Percentiles rank a stretch among this genome's conserved stretches.
These are phyloP conservation scores for Antitrichia curtipendula DNA, from an alignment of 225 moss, liverwort and hornwort species.

Conservation along the genomic window DNA sequence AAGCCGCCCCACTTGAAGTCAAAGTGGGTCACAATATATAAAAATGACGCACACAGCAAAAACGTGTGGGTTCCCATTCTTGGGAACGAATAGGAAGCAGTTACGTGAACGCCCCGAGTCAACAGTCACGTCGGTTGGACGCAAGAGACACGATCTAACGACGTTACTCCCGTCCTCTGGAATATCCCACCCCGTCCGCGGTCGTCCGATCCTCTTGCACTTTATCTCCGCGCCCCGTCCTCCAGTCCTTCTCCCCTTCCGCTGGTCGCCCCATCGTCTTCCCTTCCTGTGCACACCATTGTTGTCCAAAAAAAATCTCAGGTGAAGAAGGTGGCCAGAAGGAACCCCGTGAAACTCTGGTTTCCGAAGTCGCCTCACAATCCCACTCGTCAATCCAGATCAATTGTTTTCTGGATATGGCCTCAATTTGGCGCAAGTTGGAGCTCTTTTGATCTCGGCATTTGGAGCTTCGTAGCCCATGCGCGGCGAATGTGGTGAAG, in stretches of 20 bases:
- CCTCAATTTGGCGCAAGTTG: neutral
- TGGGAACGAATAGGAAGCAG: neutral
- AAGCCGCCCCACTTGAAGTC: neutral
- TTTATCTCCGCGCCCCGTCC: neutral
- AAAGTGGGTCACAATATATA: neutral
- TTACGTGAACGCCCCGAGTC: neutral
- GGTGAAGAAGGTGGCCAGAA: neutral
- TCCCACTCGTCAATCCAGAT: neutral
- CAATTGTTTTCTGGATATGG: neutral
- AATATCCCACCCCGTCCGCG: neutral
- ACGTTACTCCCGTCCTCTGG: neutral
- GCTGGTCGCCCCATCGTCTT: neutral
- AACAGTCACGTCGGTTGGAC: constrained; percentile 10
- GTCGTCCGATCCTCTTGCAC: neutral
- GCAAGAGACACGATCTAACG: neutral
- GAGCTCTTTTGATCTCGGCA: neutral
- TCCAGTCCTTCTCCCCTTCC: neutral
- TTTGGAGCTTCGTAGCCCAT: neutral
- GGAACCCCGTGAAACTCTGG: neutral
- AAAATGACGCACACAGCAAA: neutral
- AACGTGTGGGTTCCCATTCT: neutral
- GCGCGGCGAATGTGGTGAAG: neutral
- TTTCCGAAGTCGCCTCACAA: neutral
- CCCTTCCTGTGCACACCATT: neutral
- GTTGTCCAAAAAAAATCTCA: neutral